Evolutionary conservation across 192 early-diverging fungal species (phyloP), one percentile per base, ranked within the genome.

Genomic region (Coemansia aciculifera): DNA sequence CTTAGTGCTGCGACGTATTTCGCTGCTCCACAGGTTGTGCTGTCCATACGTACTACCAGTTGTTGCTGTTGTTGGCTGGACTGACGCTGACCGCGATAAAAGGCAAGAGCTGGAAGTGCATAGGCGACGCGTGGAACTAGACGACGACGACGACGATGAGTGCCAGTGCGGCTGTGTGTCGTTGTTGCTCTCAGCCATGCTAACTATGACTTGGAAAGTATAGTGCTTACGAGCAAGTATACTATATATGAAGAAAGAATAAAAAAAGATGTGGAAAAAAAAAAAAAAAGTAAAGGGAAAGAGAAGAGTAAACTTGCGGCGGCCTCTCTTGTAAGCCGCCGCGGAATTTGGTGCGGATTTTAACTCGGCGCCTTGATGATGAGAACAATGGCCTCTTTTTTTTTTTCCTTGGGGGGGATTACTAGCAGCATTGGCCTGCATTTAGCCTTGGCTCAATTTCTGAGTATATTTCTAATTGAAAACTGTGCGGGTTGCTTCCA

Each of bases 401-500:
- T 68, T 36, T 36, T 36, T 27, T 27, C 27, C 27, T 27, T 27
- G 27, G 27, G 27, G 27, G 2, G 27, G 27, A 27, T 27, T 27
- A 27, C 27, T 27, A 5, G 15, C 15, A n/a, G 43, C 17, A 44
- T 44, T 44, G 17, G 48, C 9, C 7, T 51, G 48, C 48, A 51
- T 51, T 51, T 44, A n/a, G 5, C n/a, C 15, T 3, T 44, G 5
- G 5, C 17, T 6, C 43, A n/a, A 17, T 21, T 48, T 48, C 46
- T 19, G 46, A 48, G 19, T 48, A 19, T n/a, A 9, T 21, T 9
- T 52, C 37, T 36, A 80, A 37, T 75, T 79, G 21, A 37, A n/a
- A 6, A 82, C 39, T 24, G 39, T 69, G 15, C 71, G 69, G n/a
- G 80, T 66, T n/a, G 73, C 64, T 32, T 31, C 21, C 12, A 74